Evolutionary conservation across 176 grass and related monocot genomes (phyloP).

Genomic region (bread wheat (Triticum aestivum)): DNA sequence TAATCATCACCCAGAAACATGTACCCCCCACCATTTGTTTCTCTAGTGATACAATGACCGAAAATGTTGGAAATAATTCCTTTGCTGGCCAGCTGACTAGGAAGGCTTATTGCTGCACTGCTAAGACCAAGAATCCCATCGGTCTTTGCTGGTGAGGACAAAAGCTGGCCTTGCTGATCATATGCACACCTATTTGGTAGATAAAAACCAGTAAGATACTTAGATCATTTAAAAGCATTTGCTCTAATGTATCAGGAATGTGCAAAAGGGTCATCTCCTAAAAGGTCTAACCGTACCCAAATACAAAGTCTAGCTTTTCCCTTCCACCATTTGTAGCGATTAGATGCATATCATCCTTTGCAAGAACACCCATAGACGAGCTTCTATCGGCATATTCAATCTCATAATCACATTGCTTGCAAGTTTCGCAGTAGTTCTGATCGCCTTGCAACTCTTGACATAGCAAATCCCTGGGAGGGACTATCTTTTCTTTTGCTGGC

Average conservation of each 20-base stretch:
- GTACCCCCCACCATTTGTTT: conserved; percentile 74
- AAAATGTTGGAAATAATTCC: conserved; percentile 92
- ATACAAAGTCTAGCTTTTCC: conserved; percentile 82
- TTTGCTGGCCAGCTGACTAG: conserved; percentile 72
- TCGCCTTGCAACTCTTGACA: conserved; percentile 86
- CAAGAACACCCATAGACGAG: conserved; percentile 93
- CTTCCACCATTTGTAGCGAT: conserved; percentile 58
- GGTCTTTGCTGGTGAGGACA: conserved; percentile 89
- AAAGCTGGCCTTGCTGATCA: conserved; percentile 94
- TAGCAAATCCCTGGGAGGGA: conserved; percentile 67
- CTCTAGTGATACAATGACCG: conserved; percentile 85
- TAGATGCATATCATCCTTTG: conserved; percentile 84
- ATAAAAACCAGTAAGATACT: conserved; percentile 3
- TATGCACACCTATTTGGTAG: conserved; percentile 81
- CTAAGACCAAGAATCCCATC: conserved; percentile 99
- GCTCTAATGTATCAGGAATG: conserved; percentile 17
- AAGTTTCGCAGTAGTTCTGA: conserved; percentile 80
- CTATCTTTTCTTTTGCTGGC: conserved; percentile 80
- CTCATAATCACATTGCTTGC: conserved; percentile 95
- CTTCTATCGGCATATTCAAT: conserved; percentile 97
- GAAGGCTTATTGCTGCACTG: conserved; percentile 71
- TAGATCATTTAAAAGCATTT: neutral
- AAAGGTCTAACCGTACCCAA: conserved; percentile 60
- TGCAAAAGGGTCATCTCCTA: neutral
- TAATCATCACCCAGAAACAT: conserved; percentile 96